phyloP scores from a whole-genome alignment of 1,284 basidiomycete species.

The Apiotrichum montevideense region DNA sequence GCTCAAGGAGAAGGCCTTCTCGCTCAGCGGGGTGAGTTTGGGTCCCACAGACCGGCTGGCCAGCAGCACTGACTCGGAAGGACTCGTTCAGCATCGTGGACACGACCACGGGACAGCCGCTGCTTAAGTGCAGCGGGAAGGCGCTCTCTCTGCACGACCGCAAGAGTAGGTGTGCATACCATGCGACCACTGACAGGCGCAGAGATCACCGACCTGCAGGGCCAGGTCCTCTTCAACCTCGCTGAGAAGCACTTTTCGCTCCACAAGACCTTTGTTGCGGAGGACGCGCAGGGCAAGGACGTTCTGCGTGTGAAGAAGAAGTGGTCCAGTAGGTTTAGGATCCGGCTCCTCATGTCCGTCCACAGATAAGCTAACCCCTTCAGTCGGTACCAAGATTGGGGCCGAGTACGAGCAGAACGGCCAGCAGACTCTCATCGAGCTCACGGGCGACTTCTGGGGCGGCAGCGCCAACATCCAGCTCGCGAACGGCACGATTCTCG shows the following conservation, averaged over 20 bases:
- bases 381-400: slow-evolving; percentile 40
- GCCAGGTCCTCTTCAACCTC: slow-evolving; percentile 34
- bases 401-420: slow-evolving; percentile 31
- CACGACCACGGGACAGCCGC: slow-evolving; percentile 22
- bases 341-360: too few relatives aligned
- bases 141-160: slow-evolving; percentile 34
- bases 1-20: slow-evolving; percentile 41
- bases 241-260: slow-evolving; percentile 34
- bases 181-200: background rate
- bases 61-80: slow-evolving; percentile 6
- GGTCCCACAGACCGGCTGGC: too few relatives aligned
- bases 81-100: slow-evolving; percentile 43
- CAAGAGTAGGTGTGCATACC: slow-evolving; percentile 28
- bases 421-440: slow-evolving; percentile 21
- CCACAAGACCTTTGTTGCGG: slow-evolving; percentile 30
- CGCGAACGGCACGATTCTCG: slow-evolving; percentile 31
- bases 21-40: slow-evolving; percentile 28
- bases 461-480: slow-evolving; percentile 31
- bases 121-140: slow-evolving; percentile 35
- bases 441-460: slow-evolving; percentile 40
- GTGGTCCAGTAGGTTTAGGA: slow-evolving; percentile 26
- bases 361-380: slow-evolving; percentile 1
- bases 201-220: slow-evolving; percentile 39
- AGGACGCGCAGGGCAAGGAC: slow-evolving; percentile 27
- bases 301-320: slow-evolving; percentile 36